phyloP scores from a whole-genome alignment of 139 green algal genomes.

The Chlamydomonas sphaeroides region DNA sequence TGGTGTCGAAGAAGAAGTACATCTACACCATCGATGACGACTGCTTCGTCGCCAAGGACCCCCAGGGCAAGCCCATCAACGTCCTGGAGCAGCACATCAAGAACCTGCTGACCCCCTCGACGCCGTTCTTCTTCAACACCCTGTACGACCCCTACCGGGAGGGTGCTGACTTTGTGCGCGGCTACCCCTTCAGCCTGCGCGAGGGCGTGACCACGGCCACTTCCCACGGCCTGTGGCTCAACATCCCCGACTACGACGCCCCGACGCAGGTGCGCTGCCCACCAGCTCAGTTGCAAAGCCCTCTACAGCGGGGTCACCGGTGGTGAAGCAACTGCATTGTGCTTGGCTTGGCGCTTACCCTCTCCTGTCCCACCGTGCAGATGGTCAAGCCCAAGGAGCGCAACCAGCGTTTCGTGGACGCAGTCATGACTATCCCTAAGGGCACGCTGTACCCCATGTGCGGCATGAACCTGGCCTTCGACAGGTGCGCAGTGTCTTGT shows the following conservation, averaged over 20 bases:
- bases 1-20: constrained; percentile 95
- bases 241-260: constrained; percentile 98
- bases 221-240: constrained; percentile 97
- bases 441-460: constrained; percentile 96
- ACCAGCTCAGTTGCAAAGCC: no score
- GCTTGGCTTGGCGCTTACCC: no score
- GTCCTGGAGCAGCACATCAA: constrained; percentile 95
- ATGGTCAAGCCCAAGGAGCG: constrained; percentile 97
- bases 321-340: no score
- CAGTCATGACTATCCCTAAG: constrained; percentile 96
- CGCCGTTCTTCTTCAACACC: constrained; percentile 98
- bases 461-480: constrained; percentile 97
- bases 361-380: constrained; percentile 51
- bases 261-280: constrained; percentile 87
- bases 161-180: constrained; percentile 73
- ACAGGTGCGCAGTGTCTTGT: constrained; percentile 58
- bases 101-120: constrained; percentile 93
- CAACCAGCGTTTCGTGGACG: constrained; percentile 94
- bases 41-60: constrained; percentile 92
- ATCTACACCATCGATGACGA: constrained; percentile 98
- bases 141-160: constrained; percentile 94
- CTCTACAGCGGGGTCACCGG: no score
- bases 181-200: constrained; percentile 89
- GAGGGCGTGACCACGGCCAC: constrained; percentile 92
- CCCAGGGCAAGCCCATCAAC: constrained; percentile 88